phyloP scores from a whole-genome alignment of 179 eudicot genomes.

The Heliamphora pulchella region DNA sequence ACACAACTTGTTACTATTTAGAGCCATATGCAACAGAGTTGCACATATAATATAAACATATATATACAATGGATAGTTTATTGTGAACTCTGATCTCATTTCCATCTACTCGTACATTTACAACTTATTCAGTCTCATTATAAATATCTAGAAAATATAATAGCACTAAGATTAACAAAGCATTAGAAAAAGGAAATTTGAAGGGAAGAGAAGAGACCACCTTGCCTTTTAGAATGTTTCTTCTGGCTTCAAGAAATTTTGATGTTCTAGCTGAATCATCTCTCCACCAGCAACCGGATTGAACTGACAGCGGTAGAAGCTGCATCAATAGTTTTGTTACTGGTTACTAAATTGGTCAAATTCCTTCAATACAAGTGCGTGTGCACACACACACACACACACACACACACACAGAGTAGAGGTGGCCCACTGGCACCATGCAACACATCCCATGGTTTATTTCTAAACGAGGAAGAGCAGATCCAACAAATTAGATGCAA shows the following conservation, averaged over 20 bases:
- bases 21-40: background rate
- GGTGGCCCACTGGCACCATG: background rate
- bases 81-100: background rate
- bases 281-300: conserved; percentile 47
- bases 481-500: background rate
- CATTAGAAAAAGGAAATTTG: background rate
- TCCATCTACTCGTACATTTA: conserved; percentile 8
- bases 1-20: background rate
- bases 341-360: background rate
- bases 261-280: conserved; percentile 45
- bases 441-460: background rate
- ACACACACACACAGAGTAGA: too few species aligned
- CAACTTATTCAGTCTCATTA: conserved; percentile 9
- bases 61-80: background rate
- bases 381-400: too few species aligned
- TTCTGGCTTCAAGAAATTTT: conserved; percentile 37
- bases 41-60: background rate
- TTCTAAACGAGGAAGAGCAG: background rate
- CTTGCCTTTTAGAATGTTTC: conserved; percentile 22
- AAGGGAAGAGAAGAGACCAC: background rate
- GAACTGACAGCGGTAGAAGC: conserved; percentile 47
- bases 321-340: conserved; percentile 20
- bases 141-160: background rate
- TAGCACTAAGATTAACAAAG: background rate
- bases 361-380: background rate